These are phyloP conservation scores for Endotrypanum monterogeii DNA, from an alignment of 208 protist species.

Conservation along the genomic window DNA sequence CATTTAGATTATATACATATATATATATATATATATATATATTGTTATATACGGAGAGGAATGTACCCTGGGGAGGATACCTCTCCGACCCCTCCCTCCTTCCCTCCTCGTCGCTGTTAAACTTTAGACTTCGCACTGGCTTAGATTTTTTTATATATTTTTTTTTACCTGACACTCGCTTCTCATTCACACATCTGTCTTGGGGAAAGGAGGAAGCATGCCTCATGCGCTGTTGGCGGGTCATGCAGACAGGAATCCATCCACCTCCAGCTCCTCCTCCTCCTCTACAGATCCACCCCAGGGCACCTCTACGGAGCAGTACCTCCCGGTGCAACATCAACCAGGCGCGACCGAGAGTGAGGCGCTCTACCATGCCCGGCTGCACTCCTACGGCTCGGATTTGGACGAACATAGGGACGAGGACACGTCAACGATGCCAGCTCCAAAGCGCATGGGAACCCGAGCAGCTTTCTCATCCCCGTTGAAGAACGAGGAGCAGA, in stretches of 20 bases:
- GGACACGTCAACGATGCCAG: slow-evolving; percentile 21
- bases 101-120: neutral
- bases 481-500: neutral
- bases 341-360: neutral
- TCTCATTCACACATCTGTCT: neutral
- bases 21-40: no score
- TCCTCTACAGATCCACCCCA: slow-evolving; percentile 24
- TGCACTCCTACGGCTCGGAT: slow-evolving; percentile 28
- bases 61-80: no score
- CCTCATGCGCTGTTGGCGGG: neutral
- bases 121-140: neutral
- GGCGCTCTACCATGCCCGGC: slow-evolving; percentile 21
- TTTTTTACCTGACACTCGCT: no score
- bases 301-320: slow-evolving; percentile 28
- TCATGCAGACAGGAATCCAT: neutral
- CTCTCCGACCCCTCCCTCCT: neutral
- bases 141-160: neutral
- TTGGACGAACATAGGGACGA: slow-evolving; percentile 8
- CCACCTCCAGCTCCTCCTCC: slow-evolving; percentile 9
- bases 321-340: no score
- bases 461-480: neutral
- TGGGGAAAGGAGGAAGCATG: neutral
- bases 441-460: neutral
- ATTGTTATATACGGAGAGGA: no score
- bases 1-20: no score